phyloP scores from a whole-genome alignment of 805 yeast species.

The Cyberlindnera suaveolens region DNA sequence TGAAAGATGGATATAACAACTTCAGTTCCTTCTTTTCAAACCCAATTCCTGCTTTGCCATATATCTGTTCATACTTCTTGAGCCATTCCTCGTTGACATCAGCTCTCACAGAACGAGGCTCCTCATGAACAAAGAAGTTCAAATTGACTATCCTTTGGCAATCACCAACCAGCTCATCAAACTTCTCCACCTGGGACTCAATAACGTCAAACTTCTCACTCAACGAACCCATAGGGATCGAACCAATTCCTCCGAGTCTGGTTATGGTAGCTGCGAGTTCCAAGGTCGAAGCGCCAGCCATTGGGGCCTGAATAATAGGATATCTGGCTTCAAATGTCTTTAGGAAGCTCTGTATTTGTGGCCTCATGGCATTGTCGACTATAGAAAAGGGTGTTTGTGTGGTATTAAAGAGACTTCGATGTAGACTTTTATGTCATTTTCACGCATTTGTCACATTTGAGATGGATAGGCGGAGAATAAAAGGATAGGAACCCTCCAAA shows the following conservation, averaged over 20 bases:
- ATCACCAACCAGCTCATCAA: constrained; percentile 5
- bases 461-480: too few relatives aligned
- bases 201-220: constrained; percentile 10
- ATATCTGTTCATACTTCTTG: constrained; percentile 9
- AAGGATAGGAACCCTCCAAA: too few relatives aligned
- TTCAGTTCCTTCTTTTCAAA: background rate
- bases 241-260: constrained; percentile 44
- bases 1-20: constrained; percentile 13
- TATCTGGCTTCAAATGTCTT: constrained; percentile 26
- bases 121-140: constrained; percentile 42
- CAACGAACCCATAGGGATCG: constrained; percentile 28
- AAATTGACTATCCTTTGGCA: constrained; percentile 29
- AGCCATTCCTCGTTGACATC: constrained; percentile 20
- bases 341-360: constrained; percentile 13
- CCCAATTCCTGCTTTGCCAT: background rate
- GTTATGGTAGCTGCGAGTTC: constrained; percentile 38
- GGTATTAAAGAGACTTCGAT: too few relatives aligned
- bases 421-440: too few relatives aligned
- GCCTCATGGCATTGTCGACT: constrained; percentile 6
- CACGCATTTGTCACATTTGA: too few relatives aligned
- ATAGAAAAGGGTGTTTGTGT: too few relatives aligned
- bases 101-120: constrained; percentile 6
- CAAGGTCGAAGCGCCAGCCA: constrained; percentile 50
- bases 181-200: constrained; percentile 8
- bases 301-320: constrained; percentile 52